Evolutionary conservation across 495 filamentous ascomycete species (phyloP), one percentile per base, ranked within the genome.

Genomic region (Penicillium mononematosum): DNA sequence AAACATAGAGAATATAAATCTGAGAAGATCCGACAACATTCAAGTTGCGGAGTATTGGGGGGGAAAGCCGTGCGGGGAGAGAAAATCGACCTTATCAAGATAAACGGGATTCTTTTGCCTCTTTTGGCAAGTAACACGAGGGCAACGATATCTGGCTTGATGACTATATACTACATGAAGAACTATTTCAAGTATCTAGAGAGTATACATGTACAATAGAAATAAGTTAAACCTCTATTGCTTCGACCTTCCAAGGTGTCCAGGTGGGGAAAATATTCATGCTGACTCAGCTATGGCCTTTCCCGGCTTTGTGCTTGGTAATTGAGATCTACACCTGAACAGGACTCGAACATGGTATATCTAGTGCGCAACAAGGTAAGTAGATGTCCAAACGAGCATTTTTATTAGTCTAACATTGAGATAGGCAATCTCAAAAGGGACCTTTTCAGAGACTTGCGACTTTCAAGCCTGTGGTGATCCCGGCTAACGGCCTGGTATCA

Each of bases 61-160:
- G 50, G 25, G 36, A 42, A 41, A n/a, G 42, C 4, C 36, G 54
- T 62, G 63, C 58, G 62, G 65, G 59, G 62, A 61, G 20, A 27
- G 22, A 24, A n/a, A 45, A 45, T 45, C 10, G 44, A 20, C 12
- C 19, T 44, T 44, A 53, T 53, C 50, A 14, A 43, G 53, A 62
- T 57, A 59, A 59, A 53, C 45, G 38, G 61, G 61, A 61, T 48
- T 8, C 17, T 29, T 56, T 58, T 58, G 45, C 62, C 62, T 48
- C 8, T 60, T 60, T 50, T 46, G 58, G 58, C 7, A 9, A 3
- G 1, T 22, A 22, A 17, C 5, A 38, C 10, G 24, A 17, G 24
- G 25, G 6, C 8, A 27, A 16, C 4, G 36, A 2, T 17, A 5
- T 39, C 7, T n/a, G 16, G 2, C 5, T 36, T 36, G 34, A n/a